Conservation (phyloP, 805 yeast species). For the Nakazawaea populi region DNA sequence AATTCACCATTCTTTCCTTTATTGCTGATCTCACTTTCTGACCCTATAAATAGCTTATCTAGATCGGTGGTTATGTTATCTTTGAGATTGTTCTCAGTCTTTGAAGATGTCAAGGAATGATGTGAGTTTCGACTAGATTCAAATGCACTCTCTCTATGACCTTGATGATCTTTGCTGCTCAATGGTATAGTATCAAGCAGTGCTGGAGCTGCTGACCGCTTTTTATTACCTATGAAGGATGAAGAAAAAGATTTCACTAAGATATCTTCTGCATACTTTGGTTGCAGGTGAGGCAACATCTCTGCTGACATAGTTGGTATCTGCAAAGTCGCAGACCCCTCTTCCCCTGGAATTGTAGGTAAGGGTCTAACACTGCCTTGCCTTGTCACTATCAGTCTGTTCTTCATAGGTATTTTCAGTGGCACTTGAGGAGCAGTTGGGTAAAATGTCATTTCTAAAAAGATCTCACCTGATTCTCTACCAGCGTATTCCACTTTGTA, state of each 20-base stretch:
- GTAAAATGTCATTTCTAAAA: constrained; percentile 87
- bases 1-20: constrained; percentile 6
- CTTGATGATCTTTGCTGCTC: background rate
- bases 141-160: background rate
- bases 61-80: background rate
- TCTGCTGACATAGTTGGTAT: background rate
- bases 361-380: constrained; percentile 14
- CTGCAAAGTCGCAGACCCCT: background rate
- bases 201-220: constrained; percentile 1
- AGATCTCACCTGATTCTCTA: constrained; percentile 82
- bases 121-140: background rate
- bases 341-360: constrained; percentile 22
- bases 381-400: constrained; percentile 2
- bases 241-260: constrained; percentile 9
- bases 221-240: background rate
- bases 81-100: background rate
- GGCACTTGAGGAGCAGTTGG: constrained; percentile 38
- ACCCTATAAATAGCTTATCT: background rate
- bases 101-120: background rate
- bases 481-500: constrained; percentile 61
- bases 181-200: constrained; percentile 9
- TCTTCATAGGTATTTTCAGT: constrained; percentile 10
- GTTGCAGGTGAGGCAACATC: background rate
- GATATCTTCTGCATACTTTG: background rate
- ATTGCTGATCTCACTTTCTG: background rate